These are phyloP conservation scores for Ceratobasidium sp. DNA, from an alignment of 1,284 basidiomycete species.

Conservation along the genomic window DNA sequence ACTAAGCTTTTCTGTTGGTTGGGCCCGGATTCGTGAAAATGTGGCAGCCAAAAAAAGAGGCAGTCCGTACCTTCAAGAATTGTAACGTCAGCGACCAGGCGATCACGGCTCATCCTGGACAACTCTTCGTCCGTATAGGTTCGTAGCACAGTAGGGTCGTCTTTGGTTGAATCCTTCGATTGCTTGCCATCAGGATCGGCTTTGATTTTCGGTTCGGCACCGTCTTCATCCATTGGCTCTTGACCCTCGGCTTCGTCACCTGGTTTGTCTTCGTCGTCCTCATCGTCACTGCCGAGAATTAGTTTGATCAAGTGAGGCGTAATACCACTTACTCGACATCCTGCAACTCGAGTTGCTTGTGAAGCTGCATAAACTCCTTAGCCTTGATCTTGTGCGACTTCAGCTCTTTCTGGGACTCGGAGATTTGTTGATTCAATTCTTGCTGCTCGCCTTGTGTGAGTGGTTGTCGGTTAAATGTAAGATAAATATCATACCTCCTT, in stretches of 20 bases:
- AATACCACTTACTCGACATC: slow-evolving; percentile 83
- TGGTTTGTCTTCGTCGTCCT: slow-evolving; percentile 45
- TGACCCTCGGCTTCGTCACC: slow-evolving; percentile 43
- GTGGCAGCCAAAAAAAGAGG: background rate
- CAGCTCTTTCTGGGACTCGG: slow-evolving; percentile 59
- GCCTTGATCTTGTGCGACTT: slow-evolving; percentile 70
- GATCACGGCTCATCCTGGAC: slow-evolving; percentile 71
- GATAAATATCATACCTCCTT: slow-evolving; percentile 67
- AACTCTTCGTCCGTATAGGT: slow-evolving; percentile 82
- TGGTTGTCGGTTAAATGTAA: background rate
- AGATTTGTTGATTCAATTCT: slow-evolving; percentile 76
- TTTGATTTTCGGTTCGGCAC: slow-evolving; percentile 48
- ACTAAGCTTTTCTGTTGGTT: slow-evolving; percentile 72
- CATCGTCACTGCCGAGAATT: slow-evolving; percentile 46
- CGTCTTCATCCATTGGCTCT: slow-evolving; percentile 36
- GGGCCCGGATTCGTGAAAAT: background rate
- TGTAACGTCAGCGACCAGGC: slow-evolving; percentile 78
- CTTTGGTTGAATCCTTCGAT: no score
- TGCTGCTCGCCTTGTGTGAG: slow-evolving; percentile 56
- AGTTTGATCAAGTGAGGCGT: no score
- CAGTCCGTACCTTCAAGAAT: slow-evolving; percentile 84
- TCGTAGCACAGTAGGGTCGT: slow-evolving; percentile 64
- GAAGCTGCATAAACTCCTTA: slow-evolving; percentile 72
- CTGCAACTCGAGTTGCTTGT: slow-evolving; percentile 78
- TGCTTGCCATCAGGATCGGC: no score